Evolutionary conservation across 768 basidiomycete species (phyloP).

Genomic region (Baorangia bicolor): DNA sequence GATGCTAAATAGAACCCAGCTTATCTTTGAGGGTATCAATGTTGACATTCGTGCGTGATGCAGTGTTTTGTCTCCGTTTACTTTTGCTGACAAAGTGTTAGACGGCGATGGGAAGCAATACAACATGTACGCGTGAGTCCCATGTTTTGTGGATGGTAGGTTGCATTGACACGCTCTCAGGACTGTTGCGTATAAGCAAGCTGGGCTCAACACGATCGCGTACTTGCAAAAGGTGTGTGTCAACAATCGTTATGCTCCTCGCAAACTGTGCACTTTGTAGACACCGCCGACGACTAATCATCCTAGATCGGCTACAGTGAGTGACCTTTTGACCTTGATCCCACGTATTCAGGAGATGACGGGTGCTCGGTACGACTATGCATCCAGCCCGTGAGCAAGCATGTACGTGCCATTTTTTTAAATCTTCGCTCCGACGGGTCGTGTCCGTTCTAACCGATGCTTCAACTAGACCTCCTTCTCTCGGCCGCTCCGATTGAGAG

Average conservation of each 20-base stretch:
- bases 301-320: slow-evolving; percentile 69
- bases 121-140: slow-evolving; percentile 68
- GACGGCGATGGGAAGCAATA: slow-evolving; percentile 76
- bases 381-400: slow-evolving; percentile 74
- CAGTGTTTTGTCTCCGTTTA: not conserved
- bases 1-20: slow-evolving; percentile 31
- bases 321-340: slow-evolving; percentile 23
- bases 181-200: slow-evolving; percentile 78
- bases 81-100: slow-evolving; percentile 20
- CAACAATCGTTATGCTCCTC: not conserved
- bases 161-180: slow-evolving; percentile 30
- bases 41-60: slow-evolving; percentile 59
- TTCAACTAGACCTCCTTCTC: slow-evolving; percentile 56
- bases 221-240: slow-evolving; percentile 62
- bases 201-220: slow-evolving; percentile 70
- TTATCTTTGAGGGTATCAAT: slow-evolving; percentile 74
- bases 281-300: not conserved
- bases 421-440: not conserved
- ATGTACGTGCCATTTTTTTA: slow-evolving; percentile 39
- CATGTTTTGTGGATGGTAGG: not conserved
- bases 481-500: slow-evolving; percentile 70
- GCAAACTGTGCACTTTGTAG: not conserved
- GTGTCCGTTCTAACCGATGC: not conserved
- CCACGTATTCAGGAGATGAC: not conserved
- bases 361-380: not conserved